Base-by-base conservation (phyloP, 2,329 filamentous ascomycete species). In the Aspergillus pseudoterreus region DNA sequence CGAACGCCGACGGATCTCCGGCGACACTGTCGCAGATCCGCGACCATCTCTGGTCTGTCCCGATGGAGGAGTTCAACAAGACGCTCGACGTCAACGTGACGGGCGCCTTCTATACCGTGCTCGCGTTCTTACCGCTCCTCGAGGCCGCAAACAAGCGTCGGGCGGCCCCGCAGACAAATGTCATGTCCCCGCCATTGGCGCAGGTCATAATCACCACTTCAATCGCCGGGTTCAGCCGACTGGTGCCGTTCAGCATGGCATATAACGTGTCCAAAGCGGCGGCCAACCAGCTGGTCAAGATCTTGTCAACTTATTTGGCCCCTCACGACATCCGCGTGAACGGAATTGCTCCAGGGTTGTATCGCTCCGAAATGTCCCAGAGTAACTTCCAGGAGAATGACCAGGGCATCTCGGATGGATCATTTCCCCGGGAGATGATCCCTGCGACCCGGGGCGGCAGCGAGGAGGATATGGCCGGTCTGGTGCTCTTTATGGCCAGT, bases 401-500 rank as follows among this genome's bases (percentile, higher is more conserved):
- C 4, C 63, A 65, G 22, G 70, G 65, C 21, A 56, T 70, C 33
- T 66, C 67, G 9, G 69, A 74, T 44, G 74, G 72, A 2, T 68
- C 68, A 1, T 70, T 75, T 32, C 55, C 73, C 12, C 76, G 70
- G 54, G 69, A 68, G 1, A 65, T 74, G 46, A 75, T 85, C 41
- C 85, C 85, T 0, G 69, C 83, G n/a, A 78, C 78, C 38, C 74
- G 85, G 43, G 75, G 80, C 54, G 85, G 85, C 1, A 76, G 79
- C 38, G 78, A 82, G 52, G 70, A 82, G 58, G 85, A 87, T 61
- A 82, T 89, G 74, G 82, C 78, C 1, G 84, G 85, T 1, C 74
- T 82, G 44, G 77, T 88, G 22, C 64, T 90, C 46, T 88, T 84
- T 72, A 73, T 89, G 63, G 82, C 81, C 3, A 83, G 82, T 45